These are phyloP conservation scores for Dianthus caryophyllus DNA, from an alignment of 148 eudicot species.

Conservation along the genomic window DNA sequence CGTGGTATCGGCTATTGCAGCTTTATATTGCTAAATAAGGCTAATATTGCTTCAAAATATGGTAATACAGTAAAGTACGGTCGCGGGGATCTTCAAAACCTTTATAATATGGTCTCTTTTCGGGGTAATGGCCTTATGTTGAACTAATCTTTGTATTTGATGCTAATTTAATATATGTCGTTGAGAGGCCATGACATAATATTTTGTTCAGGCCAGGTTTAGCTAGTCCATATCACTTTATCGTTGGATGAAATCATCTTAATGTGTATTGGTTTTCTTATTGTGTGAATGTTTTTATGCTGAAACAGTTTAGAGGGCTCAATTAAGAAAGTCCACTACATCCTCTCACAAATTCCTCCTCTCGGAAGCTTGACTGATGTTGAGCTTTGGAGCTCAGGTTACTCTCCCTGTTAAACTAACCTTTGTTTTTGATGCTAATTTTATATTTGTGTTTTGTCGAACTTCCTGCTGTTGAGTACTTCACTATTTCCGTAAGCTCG, in stretches of 20 bases:
- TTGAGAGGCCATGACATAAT: too few relatives aligned
- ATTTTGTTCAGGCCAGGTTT: background rate
- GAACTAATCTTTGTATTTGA: too few relatives aligned
- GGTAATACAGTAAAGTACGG: too few relatives aligned
- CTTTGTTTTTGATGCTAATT: background rate
- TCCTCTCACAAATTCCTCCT: slow-evolving; percentile 63
- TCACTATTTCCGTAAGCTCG: background rate
- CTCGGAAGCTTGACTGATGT: slow-evolving; percentile 36
- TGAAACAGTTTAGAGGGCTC: slow-evolving; percentile 53
- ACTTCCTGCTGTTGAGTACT: background rate
- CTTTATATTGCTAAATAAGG: too few relatives aligned
- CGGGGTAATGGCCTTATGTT: too few relatives aligned
- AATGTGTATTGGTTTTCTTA: background rate
- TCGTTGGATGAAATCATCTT: background rate
- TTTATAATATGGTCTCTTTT: too few relatives aligned
- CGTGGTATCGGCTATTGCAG: too few relatives aligned
- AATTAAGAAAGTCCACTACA: slow-evolving; percentile 46
- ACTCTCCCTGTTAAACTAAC: slow-evolving; percentile 13
- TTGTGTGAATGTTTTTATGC: slow-evolving; percentile 12
- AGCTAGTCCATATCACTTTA: background rate
- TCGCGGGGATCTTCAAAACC: too few relatives aligned
- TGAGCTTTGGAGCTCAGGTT: slow-evolving; percentile 79
- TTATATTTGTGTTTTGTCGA: background rate
- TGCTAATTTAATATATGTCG: too few relatives aligned
- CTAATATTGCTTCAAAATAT: too few relatives aligned